Conservation (phyloP, 2,329 filamentous ascomycete species). For the Colletotrichum liriopes region DNA sequence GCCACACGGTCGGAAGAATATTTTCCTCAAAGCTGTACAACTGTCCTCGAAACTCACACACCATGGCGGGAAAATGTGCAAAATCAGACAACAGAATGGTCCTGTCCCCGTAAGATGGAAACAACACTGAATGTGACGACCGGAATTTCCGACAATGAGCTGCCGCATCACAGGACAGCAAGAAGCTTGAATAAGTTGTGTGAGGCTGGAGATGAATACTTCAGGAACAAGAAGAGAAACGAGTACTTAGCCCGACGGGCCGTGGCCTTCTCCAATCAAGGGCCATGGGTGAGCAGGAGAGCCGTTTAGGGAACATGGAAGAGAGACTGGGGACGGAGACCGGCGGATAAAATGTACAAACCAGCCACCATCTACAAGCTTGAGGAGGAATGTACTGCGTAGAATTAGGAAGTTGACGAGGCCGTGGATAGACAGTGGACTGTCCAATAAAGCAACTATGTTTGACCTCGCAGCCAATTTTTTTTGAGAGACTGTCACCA, state of each 20-base stretch:
- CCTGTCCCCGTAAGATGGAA: neutral
- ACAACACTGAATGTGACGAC: neutral
- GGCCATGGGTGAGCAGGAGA: neutral
- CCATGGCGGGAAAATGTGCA: neutral
- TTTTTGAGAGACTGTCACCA: neutral
- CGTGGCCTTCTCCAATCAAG: neutral
- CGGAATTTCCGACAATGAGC: neutral
- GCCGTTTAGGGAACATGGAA: neutral
- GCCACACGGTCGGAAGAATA: neutral
- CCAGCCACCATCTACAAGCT: neutral
- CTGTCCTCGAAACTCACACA: neutral
- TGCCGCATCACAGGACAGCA: slow-evolving; percentile 8
- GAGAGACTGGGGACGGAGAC: neutral
- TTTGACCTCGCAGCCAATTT: slow-evolving; percentile 4
- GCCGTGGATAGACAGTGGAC: neutral
- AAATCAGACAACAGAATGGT: neutral
- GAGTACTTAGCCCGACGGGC: neutral
- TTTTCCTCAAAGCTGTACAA: neutral
- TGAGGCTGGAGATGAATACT: slow-evolving; percentile 19
- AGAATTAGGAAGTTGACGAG: neutral
- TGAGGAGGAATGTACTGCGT: no score
- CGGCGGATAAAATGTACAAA: neutral
- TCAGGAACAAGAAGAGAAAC: slow-evolving; percentile 11
- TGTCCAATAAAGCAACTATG: neutral
- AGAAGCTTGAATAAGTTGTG: slow-evolving; percentile 16